Base-by-base conservation (phyloP, 306 rosid species). In the Trifolium repens region DNA sequence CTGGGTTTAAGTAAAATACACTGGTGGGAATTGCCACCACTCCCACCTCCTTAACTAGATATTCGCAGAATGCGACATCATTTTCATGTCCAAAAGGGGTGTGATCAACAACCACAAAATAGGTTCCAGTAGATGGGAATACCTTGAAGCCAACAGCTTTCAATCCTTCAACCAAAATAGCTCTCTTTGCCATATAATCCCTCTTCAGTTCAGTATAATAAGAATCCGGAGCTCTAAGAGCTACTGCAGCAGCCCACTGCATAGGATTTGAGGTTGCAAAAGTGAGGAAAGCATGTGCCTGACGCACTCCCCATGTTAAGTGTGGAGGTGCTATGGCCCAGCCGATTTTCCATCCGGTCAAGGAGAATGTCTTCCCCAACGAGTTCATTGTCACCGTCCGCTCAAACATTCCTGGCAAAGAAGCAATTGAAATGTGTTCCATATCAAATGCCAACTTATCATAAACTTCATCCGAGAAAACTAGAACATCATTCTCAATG, bases 11-110 rank as follows among this genome's bases (percentile, higher is more conserved):
- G 86, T 90, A 94, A 82, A 94, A 94, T 1, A 88, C 96, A 68
- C 97, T 94, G 27, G 96, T 89, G 5, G 99, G 99, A 35, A 94
- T 94, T 62, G 98, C 99, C 64, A 85, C 99, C 12, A 94, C 98
- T 54, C 99, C 98, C 17, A 94, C 92, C 80, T 92, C 98, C 83
- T 90, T 90, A 67, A 92, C 89, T 57, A 92, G 86, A 87, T 92
- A 90, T 83, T 94, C 96, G 17, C 96, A 92, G 47, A 94, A 94
- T 17, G 89, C 90, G 55, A 94, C 72, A 72, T 94, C 98, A 43
- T 92, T 86, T 66, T 91, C 87, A 64, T 81, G 79, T 67, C 99
- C 98, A 54, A 94, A 94, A 53, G 99, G 92, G 46, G 99, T 89
- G 86, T 94, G 99, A 82, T 94, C 98, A 2, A 92, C 98, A 70